Percentiles rank a stretch among this genome's conserved stretches.
phyloP scores from a whole-genome alignment of 306 rosid genomes.

The Corylus americana region DNA sequence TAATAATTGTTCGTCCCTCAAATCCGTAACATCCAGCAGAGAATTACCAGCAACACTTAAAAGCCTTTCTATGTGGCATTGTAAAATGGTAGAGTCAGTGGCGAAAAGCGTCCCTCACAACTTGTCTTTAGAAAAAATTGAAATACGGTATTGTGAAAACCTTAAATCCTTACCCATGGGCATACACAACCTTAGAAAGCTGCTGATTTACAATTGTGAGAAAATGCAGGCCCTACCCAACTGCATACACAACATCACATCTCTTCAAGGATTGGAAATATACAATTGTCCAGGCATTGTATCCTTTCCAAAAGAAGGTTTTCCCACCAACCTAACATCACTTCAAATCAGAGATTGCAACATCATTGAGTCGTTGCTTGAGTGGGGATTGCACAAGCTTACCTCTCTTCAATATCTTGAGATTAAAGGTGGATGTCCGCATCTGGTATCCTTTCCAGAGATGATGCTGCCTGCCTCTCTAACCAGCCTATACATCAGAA shows the following conservation, averaged over 20 bases:
- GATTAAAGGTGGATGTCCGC: background rate
- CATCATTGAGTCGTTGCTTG: slow-evolving; percentile 4
- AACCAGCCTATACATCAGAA: accelerated
- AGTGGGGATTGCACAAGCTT: slow-evolving; percentile 23
- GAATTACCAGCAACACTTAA: slow-evolving; percentile 20
- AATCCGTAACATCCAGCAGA: slow-evolving; percentile 11
- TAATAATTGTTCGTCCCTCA: background rate
- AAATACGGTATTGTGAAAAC: slow-evolving; percentile 15
- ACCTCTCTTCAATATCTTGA: background rate
- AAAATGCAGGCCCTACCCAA: slow-evolving; percentile 9
- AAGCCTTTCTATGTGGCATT: background rate
- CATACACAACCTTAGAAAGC: slow-evolving; percentile 8
- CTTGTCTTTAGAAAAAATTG: slow-evolving; percentile 9
- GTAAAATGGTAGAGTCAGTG: slow-evolving; percentile 6
- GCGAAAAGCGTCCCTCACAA: background rate
- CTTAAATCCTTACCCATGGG: slow-evolving; percentile 22
- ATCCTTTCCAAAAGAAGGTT: slow-evolving; percentile 6
- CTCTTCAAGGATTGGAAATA: background rate
- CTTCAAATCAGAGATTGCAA: background rate
- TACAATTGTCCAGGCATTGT: background rate
- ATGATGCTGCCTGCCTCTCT: slow-evolving; percentile 23
- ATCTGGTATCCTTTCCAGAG: slow-evolving; percentile 16
- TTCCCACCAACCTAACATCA: slow-evolving; percentile 23
- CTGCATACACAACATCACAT: slow-evolving; percentile 12
- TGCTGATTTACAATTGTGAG: background rate